Base-by-base conservation (phyloP, 2,329 filamentous ascomycete species). In the Beauveria medogensis region DNA sequence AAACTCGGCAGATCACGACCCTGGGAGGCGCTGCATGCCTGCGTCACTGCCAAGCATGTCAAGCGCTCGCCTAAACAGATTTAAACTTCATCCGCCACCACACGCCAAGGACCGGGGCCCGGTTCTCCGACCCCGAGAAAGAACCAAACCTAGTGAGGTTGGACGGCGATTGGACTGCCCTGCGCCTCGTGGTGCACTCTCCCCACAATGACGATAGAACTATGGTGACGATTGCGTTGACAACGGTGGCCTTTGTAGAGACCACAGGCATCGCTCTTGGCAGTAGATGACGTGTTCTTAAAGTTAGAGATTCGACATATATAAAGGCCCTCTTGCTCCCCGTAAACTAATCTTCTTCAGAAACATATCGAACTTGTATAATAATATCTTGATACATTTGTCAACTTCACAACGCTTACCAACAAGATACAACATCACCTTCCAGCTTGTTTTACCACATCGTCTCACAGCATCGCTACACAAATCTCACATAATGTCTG, bases 91-190 rank as follows among this genome's bases (percentile, higher is more conserved):
- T 44, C 24, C 56, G 47, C 55, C 55, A 41, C 55, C 55, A 51
- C 55, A 47, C 55, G 55, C 56, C 56, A 59, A 59, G 56, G 56
- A 59, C 41, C 55, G 5, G 34, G 37, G 44, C 46, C 56, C 46
- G 52, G 47, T 43, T 44, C 34, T n/a, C 37, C 47, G 24, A 16
- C 47, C 16, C 14, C 40, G 47, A 44, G 56, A 44, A 12, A 26
- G 47, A 52, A 52, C 24, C 26, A 34, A 52, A 59, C 44, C 56
- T 59, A 18, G 37, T 8, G 44, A 57, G 44, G 43, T 50, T 41
- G 44, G 55, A 40, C 46, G 44, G 55, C 44, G 48, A 22, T 41
- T 28, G 30, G 16, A 2, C 16, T 2, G n/a, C 41, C 48, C 10
- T 30, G 24, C 8, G 40, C 28, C 12, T 12, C 28, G 22, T 56